phyloP scores from a whole-genome alignment of 2,329 filamentous ascomycete genomes.

The Cladosporium sp. region DNA sequence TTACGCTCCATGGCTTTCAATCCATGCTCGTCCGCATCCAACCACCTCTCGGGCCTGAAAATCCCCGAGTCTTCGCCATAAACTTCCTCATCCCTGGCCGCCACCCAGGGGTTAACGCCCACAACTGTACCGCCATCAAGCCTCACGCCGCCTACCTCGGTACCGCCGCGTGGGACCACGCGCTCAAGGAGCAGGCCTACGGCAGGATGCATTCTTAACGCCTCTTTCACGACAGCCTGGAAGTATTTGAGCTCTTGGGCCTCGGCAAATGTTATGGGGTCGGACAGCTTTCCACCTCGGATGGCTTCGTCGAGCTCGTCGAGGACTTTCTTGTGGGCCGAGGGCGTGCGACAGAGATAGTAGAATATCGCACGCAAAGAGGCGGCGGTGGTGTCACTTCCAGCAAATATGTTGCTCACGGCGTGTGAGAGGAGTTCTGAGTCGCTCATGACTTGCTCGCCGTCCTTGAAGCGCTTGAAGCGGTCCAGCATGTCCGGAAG shows the following conservation, averaged over 20 bases:
- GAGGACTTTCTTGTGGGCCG: conserved; percentile 39
- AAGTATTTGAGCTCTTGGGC: conserved; percentile 35
- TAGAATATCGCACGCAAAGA: conserved; percentile 45
- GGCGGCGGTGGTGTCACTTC: conserved; percentile 46
- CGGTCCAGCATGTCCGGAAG: conserved; percentile 31
- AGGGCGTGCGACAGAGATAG: conserved; percentile 40
- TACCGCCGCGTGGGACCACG: conserved; percentile 34
- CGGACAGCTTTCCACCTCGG: conserved; percentile 27
- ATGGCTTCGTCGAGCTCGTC: conserved; percentile 43
- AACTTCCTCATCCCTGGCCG: conserved; percentile 44
- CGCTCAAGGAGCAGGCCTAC: conserved; percentile 53
- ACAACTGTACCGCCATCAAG: conserved; percentile 45
- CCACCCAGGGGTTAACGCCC: conserved; percentile 49
- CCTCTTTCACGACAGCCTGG: conserved; percentile 40
- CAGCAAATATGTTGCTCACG: conserved; percentile 52
- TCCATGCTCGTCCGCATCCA: conserved; percentile 33
- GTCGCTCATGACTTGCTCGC: conserved; percentile 29
- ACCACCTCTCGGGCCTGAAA: conserved; percentile 51
- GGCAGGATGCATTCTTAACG: conserved; percentile 28
- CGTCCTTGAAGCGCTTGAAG: conserved; percentile 31
- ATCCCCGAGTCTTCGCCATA: conserved; percentile 38
- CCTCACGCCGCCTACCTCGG: conserved; percentile 25
- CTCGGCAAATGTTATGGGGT: conserved; percentile 33
- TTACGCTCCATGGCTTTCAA: conserved; percentile 25
- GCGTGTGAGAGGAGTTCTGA: conserved; percentile 27